Evolutionary conservation across 2,329 filamentous ascomycete species (phyloP).

Genomic region (Nigrospora sphaerica): DNA sequence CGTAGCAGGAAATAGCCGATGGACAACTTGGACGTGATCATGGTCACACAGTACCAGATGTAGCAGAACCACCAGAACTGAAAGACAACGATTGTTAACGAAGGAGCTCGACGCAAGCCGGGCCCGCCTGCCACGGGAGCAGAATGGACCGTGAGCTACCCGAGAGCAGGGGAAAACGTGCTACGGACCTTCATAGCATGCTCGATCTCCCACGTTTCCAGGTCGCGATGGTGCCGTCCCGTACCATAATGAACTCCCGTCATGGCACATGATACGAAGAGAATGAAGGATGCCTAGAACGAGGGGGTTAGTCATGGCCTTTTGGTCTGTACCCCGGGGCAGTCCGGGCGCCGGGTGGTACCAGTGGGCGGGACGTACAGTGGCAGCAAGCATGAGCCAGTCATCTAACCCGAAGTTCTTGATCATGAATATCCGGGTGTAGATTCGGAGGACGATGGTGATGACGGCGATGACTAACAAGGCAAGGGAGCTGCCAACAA

Average conservation of each 20-base stretch:
- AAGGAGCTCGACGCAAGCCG: not conserved
- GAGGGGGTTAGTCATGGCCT: not conserved
- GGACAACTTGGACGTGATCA: conserved; percentile 11
- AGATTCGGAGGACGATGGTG: not conserved
- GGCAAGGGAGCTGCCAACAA: conserved; percentile 2
- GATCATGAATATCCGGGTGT: conserved; percentile 3
- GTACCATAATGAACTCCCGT: conserved; percentile 5
- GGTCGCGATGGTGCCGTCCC: conserved; percentile 1
- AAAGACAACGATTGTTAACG: not conserved
- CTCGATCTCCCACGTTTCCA: not conserved
- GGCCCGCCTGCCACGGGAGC: not conserved
- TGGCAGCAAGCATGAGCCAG: conserved; percentile 3
- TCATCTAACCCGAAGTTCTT: conserved; percentile 5
- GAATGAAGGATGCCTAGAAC: conserved; percentile 1
- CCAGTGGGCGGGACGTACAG: not conserved
- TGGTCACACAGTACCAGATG: conserved; percentile 9
- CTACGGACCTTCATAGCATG: conserved; percentile 5
- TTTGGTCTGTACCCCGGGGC: not conserved
- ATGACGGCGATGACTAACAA: conserved; percentile 2
- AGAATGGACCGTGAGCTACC: not conserved
- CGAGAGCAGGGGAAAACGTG: not conserved
- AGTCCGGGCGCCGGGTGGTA: not conserved
- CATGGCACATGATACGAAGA: conserved; percentile 4
- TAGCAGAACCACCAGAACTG: conserved; percentile 10
- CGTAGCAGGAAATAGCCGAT: conserved; percentile 13